A percentile compares a stretch with the other conserved stretches of the same genome.
These are phyloP conservation scores for Hygrocybe punicea DNA, from an alignment of 768 basidiomycete species.

Conservation along the genomic window DNA sequence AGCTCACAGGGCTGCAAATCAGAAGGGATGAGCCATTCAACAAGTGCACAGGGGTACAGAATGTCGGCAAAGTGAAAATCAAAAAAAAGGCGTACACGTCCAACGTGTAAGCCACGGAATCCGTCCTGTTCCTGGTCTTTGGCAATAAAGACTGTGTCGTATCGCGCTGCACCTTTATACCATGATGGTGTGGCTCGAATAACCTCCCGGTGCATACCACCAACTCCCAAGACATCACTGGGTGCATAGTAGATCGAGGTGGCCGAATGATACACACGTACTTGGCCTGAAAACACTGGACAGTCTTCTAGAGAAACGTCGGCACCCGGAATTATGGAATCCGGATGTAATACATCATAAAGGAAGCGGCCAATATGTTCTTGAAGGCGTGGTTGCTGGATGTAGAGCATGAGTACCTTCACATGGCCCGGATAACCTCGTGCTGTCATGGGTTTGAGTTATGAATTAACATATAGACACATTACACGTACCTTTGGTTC, in stretches of 20 bases:
- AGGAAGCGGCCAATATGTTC: constrained; percentile 24
- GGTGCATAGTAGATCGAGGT: not conserved
- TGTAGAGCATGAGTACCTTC: not conserved
- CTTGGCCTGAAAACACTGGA: constrained; percentile 1
- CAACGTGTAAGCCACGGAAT: constrained; percentile 26
- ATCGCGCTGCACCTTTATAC: constrained; percentile 13
- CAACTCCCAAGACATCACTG: not conserved
- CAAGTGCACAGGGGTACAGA: constrained; percentile 29
- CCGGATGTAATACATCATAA: constrained; percentile 11
- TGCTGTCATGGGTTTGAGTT: too few species aligned
- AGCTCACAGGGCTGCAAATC: constrained; percentile 22
- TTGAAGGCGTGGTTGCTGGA: constrained; percentile 8
- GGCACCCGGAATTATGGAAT: not conserved
- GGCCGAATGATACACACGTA: not conserved
- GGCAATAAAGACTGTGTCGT: constrained; percentile 27
- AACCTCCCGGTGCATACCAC: constrained; percentile 20
- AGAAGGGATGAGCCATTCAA: constrained; percentile 28
- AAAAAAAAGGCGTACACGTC: constrained; percentile 27
- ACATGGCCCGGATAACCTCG: not conserved
- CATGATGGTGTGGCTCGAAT: constrained; percentile 27
- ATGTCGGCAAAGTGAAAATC: constrained; percentile 15
- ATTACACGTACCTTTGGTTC: too few species aligned
- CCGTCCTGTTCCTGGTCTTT: constrained; percentile 9
- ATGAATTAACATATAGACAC: too few species aligned
- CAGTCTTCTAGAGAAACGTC: not conserved